A percentile compares a stretch with the other conserved stretches of the same genome.
Conservation (phyloP, 495 filamentous ascomycete species). For the Penicillium paradoxum region DNA sequence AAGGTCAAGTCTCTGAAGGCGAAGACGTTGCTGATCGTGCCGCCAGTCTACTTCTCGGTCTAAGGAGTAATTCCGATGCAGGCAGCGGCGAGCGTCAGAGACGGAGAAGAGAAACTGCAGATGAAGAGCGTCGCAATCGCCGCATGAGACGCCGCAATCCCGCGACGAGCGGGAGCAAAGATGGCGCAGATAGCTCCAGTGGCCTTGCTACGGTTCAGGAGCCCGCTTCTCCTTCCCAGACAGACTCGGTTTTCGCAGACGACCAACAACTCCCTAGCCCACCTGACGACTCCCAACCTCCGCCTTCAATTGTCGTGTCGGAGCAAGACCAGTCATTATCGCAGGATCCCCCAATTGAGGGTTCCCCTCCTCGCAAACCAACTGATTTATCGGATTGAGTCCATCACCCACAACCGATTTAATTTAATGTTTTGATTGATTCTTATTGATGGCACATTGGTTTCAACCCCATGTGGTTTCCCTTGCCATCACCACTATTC, state of each 20-base stretch:
- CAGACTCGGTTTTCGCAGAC: conserved; percentile 22
- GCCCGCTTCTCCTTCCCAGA: conserved; percentile 25
- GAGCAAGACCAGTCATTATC: conserved; percentile 22
- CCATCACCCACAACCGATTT: conserved; percentile 7
- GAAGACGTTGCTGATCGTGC: conserved; percentile 82
- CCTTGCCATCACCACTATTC: conserved; percentile 1
- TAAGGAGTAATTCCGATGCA: conserved; percentile 60
- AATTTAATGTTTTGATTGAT: conserved; percentile 43
- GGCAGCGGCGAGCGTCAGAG: conserved; percentile 53
- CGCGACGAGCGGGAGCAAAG: conserved; percentile 43
- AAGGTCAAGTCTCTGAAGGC: conserved; percentile 47
- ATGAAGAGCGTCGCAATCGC: conserved; percentile 62
- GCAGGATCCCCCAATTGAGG: conserved; percentile 19
- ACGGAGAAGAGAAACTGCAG: conserved; percentile 60
- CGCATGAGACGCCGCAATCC: conserved; percentile 54
- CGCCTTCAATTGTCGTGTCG: conserved; percentile 40
- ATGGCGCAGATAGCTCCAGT: conserved; percentile 35
- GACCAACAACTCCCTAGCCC: conserved; percentile 26
- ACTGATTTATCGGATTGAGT: conserved; percentile 31
- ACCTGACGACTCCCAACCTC: conserved; percentile 23
- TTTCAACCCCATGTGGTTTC: conserved; percentile 1
- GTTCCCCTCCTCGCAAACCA: conserved; percentile 25
- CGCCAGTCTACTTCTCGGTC: conserved; percentile 73
- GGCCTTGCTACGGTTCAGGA: conserved; percentile 33
- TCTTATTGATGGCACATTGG: conserved; percentile 30